A percentile compares a stretch with the other conserved stretches of the same genome.
phyloP scores from a whole-genome alignment of 2,329 filamentous ascomycete species.

The Trichoderma arundinaceum region DNA sequence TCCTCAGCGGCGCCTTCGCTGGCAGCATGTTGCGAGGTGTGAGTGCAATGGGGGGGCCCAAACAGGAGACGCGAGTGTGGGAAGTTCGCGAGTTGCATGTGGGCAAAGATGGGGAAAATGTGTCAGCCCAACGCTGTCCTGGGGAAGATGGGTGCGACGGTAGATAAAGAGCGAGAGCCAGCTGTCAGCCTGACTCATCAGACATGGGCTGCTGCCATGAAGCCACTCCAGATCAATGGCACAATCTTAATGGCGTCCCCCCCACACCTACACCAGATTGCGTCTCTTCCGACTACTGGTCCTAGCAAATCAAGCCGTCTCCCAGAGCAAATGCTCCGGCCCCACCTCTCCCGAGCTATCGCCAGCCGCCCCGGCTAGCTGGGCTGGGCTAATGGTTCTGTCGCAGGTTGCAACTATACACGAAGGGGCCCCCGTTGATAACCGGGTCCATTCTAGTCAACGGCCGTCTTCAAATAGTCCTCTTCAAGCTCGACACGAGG shows the following conservation, averaged over 20 bases:
- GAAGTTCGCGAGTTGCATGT: constrained; percentile 25
- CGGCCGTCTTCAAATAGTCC: background rate
- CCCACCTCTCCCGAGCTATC: constrained; percentile 20
- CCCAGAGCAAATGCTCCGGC: constrained; percentile 4
- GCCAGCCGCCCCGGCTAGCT: background rate
- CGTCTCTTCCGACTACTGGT: background rate
- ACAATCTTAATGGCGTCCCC: background rate
- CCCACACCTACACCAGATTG: constrained; percentile 3
- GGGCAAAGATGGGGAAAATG: constrained; percentile 30
- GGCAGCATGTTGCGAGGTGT: constrained; percentile 16
- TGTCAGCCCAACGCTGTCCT: constrained; percentile 20
- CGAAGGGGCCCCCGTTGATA: constrained; percentile 1
- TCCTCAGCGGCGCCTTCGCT: constrained; percentile 17
- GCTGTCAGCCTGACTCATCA: constrained; percentile 29
- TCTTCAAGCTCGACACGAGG: background rate
- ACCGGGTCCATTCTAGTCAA: constrained; percentile 1
- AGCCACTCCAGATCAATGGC: constrained; percentile 4
- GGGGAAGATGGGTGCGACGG: constrained; percentile 18
- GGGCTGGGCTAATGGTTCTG: constrained; percentile 12
- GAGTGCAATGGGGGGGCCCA: background rate
- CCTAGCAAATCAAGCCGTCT: constrained; percentile 8
- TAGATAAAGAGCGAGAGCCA: constrained; percentile 25
- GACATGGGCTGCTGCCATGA: constrained; percentile 12
- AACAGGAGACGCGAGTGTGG: constrained; percentile 23
- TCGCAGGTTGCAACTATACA: background rate